These are phyloP conservation scores for Xylariaceae sp. DNA, from an alignment of 2,329 filamentous ascomycete genomes.

Conservation along the genomic window DNA sequence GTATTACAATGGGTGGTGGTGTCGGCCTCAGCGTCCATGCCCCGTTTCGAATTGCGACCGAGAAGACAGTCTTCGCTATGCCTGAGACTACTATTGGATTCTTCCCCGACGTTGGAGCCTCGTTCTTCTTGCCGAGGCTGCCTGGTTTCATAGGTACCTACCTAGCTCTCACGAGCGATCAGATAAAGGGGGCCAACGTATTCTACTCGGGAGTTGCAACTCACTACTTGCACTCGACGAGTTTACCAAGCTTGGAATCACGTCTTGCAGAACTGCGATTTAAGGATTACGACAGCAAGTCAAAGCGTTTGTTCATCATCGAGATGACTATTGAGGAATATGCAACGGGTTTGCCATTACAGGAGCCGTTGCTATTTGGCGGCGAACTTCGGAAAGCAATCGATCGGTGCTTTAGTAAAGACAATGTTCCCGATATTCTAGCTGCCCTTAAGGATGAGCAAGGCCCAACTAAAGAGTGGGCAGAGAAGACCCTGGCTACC, in stretches of 20 bases:
- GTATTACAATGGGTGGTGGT: constrained; percentile 97
- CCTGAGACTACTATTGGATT: constrained; percentile 98
- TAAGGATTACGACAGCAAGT: constrained; percentile 69
- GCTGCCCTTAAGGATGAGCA: constrained; percentile 62
- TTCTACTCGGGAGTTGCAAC: constrained; percentile 93
- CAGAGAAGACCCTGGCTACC: constrained; percentile 72
- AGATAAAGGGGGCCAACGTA: constrained; percentile 78
- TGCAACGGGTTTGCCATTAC: constrained; percentile 78
- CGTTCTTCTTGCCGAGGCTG: constrained; percentile 92
- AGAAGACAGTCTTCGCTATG: constrained; percentile 96
- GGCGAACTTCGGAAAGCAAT: constrained; percentile 78
- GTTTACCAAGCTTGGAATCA: constrained; percentile 76
- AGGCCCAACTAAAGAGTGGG: constrained; percentile 70
- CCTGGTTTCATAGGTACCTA: constrained; percentile 88
- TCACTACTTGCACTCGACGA: constrained; percentile 92
- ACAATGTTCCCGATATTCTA: constrained; percentile 71
- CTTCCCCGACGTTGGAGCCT: constrained; percentile 96
- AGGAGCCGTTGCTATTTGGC: constrained; percentile 67
- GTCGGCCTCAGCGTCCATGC: constrained; percentile 94
- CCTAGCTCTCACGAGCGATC: constrained; percentile 86
- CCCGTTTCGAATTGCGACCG: constrained; percentile 94
- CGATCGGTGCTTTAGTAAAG: constrained; percentile 77
- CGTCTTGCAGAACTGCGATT: constrained; percentile 90
- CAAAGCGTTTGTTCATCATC: constrained; percentile 70
- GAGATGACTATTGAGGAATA: constrained; percentile 92